Evolutionary conservation across 2,329 filamentous ascomycete species (phyloP).

Genomic region (Calycina marina): DNA sequence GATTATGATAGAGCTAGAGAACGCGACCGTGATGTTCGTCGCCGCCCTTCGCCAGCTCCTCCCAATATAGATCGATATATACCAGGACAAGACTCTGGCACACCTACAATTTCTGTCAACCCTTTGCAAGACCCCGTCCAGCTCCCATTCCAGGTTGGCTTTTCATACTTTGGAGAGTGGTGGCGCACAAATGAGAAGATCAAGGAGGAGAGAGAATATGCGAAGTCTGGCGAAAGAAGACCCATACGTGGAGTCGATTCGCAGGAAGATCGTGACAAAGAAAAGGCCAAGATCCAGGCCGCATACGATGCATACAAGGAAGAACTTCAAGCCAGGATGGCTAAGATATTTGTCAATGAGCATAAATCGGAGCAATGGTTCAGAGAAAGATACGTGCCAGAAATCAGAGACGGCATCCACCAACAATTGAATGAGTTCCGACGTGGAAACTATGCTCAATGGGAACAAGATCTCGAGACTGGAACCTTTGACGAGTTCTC

Average conservation of each 20-base stretch:
- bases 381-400: slow-evolving; percentile 80
- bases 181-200: slow-evolving; percentile 72
- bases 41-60: slow-evolving; percentile 42
- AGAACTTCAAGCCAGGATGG: slow-evolving; percentile 62
- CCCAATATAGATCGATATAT: slow-evolving; percentile 76
- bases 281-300: slow-evolving; percentile 62
- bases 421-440: slow-evolving; percentile 68
- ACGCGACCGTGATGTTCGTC: slow-evolving; percentile 49
- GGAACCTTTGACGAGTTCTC: slow-evolving; percentile 91
- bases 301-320: slow-evolving; percentile 55
- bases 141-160: slow-evolving; percentile 67
- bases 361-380: slow-evolving; percentile 98
- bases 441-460: slow-evolving; percentile 64
- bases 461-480: slow-evolving; percentile 74
- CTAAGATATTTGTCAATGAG: slow-evolving; percentile 73
- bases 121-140: slow-evolving; percentile 58
- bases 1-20: slow-evolving; percentile 40
- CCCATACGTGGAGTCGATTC: slow-evolving; percentile 47
- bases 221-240: slow-evolving; percentile 52
- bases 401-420: slow-evolving; percentile 62
- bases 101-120: slow-evolving; percentile 40
- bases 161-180: slow-evolving; percentile 78
- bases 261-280: slow-evolving; percentile 62
- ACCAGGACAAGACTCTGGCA: slow-evolving; percentile 49
- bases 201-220: slow-evolving; percentile 65